These are phyloP conservation scores for Cutaneotrichosporon curvatum DNA, from an alignment of 1,284 basidiomycete genomes.

Conservation along the genomic window DNA sequence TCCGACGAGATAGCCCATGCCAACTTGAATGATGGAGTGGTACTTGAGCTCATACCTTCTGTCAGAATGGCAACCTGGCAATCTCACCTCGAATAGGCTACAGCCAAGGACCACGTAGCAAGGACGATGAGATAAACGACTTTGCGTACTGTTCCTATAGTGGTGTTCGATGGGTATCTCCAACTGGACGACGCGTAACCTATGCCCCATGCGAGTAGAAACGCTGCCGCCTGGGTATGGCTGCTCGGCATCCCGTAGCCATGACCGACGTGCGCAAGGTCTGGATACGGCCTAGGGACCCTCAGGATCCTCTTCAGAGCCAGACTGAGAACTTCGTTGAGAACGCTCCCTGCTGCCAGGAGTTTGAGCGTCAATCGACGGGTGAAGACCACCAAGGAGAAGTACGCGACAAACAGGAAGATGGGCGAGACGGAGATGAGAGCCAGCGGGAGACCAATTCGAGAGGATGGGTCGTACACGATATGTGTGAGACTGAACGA, in stretches of 20 bases:
- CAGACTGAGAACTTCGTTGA: constrained; percentile 36
- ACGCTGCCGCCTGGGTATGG: constrained; percentile 42
- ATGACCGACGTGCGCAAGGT: constrained; percentile 24
- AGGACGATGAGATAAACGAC: constrained; percentile 34
- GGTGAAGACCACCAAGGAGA: constrained; percentile 38
- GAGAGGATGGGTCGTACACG: constrained; percentile 35
- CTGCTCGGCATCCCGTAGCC: constrained; percentile 45
- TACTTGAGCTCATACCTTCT: constrained; percentile 39
- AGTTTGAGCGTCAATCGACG: constrained; percentile 34
- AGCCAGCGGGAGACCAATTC: constrained; percentile 39
- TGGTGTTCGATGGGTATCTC: constrained; percentile 4
- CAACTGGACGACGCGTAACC: constrained; percentile 24
- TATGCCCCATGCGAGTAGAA: constrained; percentile 36
- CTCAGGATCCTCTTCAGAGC: constrained; percentile 29
- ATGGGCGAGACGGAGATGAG: constrained; percentile 43
- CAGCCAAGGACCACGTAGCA: constrained; percentile 33
- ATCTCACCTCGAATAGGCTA: constrained; percentile 42
- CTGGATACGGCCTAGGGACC: constrained; percentile 16
- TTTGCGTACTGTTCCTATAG: constrained; percentile 14
- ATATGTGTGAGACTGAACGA: constrained; percentile 43
- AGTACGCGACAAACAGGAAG: constrained; percentile 46
- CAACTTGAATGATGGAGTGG: constrained; percentile 37
- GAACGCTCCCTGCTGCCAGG: constrained; percentile 32
- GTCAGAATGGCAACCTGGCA: constrained; percentile 1
- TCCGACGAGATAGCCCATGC: constrained; percentile 34